Percentiles rank a stretch among this genome's conserved stretches.
These are phyloP conservation scores for Hypoxylon subgilvum DNA, from an alignment of 495 filamentous ascomycete species.

Conservation along the genomic window DNA sequence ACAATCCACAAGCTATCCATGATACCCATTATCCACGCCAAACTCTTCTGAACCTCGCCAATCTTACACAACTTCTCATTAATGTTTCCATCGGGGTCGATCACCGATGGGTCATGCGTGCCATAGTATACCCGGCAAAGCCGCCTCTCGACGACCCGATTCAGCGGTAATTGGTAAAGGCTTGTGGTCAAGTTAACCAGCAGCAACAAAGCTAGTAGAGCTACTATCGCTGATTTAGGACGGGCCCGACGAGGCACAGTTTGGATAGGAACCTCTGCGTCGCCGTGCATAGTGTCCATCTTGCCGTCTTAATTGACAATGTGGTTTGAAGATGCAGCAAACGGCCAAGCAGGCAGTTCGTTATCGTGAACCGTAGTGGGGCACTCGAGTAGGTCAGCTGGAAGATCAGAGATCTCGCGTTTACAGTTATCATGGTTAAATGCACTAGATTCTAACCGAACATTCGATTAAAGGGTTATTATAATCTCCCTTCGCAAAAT, in stretches of 20 bases:
- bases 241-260: constrained; percentile 5
- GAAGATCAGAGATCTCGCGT: too few relatives aligned
- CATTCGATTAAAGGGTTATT: too few relatives aligned
- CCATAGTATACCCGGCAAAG: constrained; percentile 55
- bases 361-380: too few relatives aligned
- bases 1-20: constrained; percentile 54
- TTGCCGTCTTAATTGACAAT: background rate
- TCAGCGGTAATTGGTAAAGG: constrained; percentile 55
- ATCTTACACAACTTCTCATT: constrained; percentile 55
- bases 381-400: too few relatives aligned
- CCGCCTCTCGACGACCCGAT: constrained; percentile 54
- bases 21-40: constrained; percentile 52
- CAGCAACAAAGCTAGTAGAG: constrained; percentile 47
- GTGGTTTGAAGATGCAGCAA: background rate
- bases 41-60: constrained; percentile 51
- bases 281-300: constrained; percentile 13
- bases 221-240: constrained; percentile 30
- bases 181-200: constrained; percentile 52
- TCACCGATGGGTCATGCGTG: constrained; percentile 42
- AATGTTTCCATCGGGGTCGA: constrained; percentile 44
- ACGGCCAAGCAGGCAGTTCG: background rate
- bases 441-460: too few relatives aligned
- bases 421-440: too few relatives aligned
- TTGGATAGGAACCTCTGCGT: background rate
- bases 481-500: too few relatives aligned